These are phyloP conservation scores for Intubia oerlemansii DNA, from an alignment of 2,329 filamentous ascomycete genomes.

Conservation along the genomic window DNA sequence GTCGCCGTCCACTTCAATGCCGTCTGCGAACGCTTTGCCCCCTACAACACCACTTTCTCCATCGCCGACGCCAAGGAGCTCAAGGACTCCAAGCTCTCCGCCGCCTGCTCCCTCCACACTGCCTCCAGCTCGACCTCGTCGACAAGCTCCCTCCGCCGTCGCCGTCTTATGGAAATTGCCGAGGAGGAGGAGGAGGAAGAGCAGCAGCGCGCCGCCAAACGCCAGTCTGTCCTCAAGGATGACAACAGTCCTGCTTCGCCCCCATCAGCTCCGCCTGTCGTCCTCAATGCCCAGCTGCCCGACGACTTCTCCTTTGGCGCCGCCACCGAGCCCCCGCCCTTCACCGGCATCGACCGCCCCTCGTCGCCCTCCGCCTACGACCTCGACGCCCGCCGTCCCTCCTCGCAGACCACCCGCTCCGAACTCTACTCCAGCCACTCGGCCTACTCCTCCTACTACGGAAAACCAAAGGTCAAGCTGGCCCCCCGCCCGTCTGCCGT, in stretches of 20 bases:
- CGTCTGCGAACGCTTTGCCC: constrained; percentile 52
- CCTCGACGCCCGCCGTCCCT: constrained; percentile 22
- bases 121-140: constrained; percentile 74
- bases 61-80: constrained; percentile 58
- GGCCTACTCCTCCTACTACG: constrained; percentile 26
- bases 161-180: constrained; percentile 76
- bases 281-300: constrained; percentile 27
- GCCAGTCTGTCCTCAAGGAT: constrained; percentile 28
- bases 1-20: constrained; percentile 53
- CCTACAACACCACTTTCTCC: constrained; percentile 68
- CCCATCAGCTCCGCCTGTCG: constrained; percentile 18
- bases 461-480: constrained; percentile 70
- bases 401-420: constrained; percentile 28
- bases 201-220: constrained; percentile 31
- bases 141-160: constrained; percentile 54
- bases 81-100: constrained; percentile 69
- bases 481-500: constrained; percentile 67
- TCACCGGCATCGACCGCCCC: constrained; percentile 12
- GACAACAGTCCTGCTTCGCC: constrained; percentile 11
- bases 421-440: constrained; percentile 29
- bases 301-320: constrained; percentile 28
- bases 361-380: constrained; percentile 26
- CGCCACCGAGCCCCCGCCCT: constrained; percentile 19
- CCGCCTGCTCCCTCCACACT: constrained; percentile 75
- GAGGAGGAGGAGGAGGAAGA: constrained; percentile 68